Conservation (phyloP, 345 rosid species). For the Populus nigra region DNA sequence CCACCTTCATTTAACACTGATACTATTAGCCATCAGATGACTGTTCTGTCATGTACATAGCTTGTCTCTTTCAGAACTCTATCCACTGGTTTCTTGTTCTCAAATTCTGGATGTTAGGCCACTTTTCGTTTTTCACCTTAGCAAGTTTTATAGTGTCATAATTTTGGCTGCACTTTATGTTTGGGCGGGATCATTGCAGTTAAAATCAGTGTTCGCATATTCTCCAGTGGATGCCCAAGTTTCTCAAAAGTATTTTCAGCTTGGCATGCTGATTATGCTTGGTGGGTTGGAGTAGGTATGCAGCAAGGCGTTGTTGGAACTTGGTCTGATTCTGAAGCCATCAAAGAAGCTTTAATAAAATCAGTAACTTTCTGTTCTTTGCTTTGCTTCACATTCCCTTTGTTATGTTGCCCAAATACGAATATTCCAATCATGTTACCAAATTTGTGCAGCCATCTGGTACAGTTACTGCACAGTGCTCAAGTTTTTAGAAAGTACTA, state of each 20-base stretch:
- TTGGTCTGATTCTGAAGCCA: constrained; percentile 13
- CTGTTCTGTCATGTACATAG: constrained; percentile 21
- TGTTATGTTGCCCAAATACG: background rate
- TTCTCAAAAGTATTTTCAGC: constrained; percentile 11
- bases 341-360: constrained; percentile 5
- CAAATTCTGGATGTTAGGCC: constrained; percentile 24
- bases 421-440: constrained; percentile 10
- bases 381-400: constrained; percentile 7
- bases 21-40: constrained; percentile 14
- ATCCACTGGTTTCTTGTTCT: constrained; percentile 13
- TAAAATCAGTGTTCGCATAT: constrained; percentile 7
- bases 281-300: constrained; percentile 18
- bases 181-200: constrained; percentile 14
- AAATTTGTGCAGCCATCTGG: background rate
- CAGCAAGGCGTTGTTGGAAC: constrained; percentile 8
- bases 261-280: constrained; percentile 8
- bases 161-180: constrained; percentile 15
- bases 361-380: constrained; percentile 9
- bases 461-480: background rate
- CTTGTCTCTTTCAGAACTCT: constrained; percentile 17
- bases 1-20: constrained; percentile 10
- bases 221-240: constrained; percentile 12
- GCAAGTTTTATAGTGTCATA: constrained; percentile 27
- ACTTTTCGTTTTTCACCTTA: constrained; percentile 17
- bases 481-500: constrained; percentile 5